Base-by-base conservation (phyloP, 176 grass and related monocot genomes). In the Oryza longistaminata region DNA sequence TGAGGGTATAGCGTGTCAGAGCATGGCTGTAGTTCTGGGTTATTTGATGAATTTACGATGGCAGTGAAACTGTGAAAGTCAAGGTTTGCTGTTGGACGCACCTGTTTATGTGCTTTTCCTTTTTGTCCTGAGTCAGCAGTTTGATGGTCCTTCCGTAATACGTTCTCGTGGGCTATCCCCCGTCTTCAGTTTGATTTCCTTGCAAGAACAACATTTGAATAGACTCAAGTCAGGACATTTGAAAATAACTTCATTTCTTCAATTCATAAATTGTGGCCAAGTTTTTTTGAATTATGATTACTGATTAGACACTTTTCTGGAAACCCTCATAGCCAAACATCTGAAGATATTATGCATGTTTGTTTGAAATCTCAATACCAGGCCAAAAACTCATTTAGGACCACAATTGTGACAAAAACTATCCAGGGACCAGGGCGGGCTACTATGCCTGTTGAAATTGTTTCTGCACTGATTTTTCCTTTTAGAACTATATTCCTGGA, bases 241-340 rank as follows among this genome's bases (percentile, higher is more conserved):
- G 9, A 50, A 40, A 29, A n/a, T 14, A 19, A 64, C 37, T 26
- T 65, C 3, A 22, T 39, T 13, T 5, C 39, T 64, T 81, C 1
- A 24, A 65, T 43, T 53, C 33, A 69, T 81, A 9, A 77, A 12
- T 66, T 66, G n/a, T 76, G 22, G 9, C 81, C 55, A 69, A 31
- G 33, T 29, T 49, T 1, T 85, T 82, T 70, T 66, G 53, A 53
- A 53, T 53, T 61, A 21, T 61, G 19, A 19, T 55, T 55, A 19
- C 52, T 61, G 7, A 15, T 11, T 69, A 14, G 62, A 70, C 24
- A n/a, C 24, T 71, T 66, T 64, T 21, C 17, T 76, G 14, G 16
- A 66, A 71, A 78, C 11, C 29, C 39, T 77, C 4, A 11, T 25
- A 24, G 10, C 61, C 66, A 45, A 64, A 77, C 66, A 82, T 9